Base-by-base conservation (phyloP, 495 filamentous ascomycete species). In the Talaromyces stipitatus region DNA sequence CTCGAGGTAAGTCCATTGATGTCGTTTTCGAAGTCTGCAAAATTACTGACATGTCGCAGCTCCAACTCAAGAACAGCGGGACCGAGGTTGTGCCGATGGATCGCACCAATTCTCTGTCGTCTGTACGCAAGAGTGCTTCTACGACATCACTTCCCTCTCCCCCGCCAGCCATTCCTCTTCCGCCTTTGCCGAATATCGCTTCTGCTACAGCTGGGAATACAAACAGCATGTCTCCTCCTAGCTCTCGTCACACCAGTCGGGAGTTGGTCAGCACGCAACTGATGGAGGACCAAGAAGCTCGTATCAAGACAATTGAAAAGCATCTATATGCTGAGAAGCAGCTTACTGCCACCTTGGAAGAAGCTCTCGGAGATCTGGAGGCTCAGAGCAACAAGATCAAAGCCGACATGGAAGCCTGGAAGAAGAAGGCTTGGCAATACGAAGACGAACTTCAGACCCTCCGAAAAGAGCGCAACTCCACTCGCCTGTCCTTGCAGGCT, bases 271-370 rank as follows among this genome's bases (percentile, higher is more conserved):
- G 78, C 48, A 77, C 78, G 27, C 84, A 89, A 65, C 36, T 79
- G 5, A 71, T 77, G 50, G 92, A 97, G 61, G 94, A 98, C 60
- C 91, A 96, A 66, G 95, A 97, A 69, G 85, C 88, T 36, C 92
- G 91, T 48, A 95, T 98, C 66, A 85, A 87, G 47, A 92, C 91
- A 23, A 96, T 98, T 60, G 94, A 97, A 77, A 96, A 96, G 77
- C 91, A 97, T 66, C 82, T 98, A 28, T 87, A 86, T 59, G 92
- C 95, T 24, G 94, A 98, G 77, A 96, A 95, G 69, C 92, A 97
- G 66, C 85, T 98, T 24, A 97, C 92, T 4, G 83, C 87, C 18
- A 96, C 91, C 28, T 79, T 98, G 29, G 94, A 98, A 67, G 92
- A 97, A 72, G 95, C 94, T 23, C 80, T 98, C 38, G 90, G 89